A percentile compares a stretch with the other conserved stretches of the same genome.
Conservation (phyloP, 2,329 filamentous ascomycete genomes). For the Achaetomium macrosporum region DNA sequence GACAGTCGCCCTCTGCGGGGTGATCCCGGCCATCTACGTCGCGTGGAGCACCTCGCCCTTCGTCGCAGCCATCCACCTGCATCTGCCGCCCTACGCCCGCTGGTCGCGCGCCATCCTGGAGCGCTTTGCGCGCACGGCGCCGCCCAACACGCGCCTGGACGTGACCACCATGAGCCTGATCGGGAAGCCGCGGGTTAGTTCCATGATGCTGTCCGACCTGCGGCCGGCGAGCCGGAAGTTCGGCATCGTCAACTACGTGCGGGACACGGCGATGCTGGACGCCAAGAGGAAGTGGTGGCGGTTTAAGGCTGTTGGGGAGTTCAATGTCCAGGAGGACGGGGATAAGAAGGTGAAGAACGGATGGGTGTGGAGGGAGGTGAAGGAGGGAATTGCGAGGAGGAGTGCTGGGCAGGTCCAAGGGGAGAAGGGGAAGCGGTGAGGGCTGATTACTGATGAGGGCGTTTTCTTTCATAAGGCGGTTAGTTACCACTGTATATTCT, state of each 20-base stretch:
- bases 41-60: constrained; percentile 62
- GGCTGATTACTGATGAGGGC: too few relatives aligned
- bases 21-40: constrained; percentile 60
- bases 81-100: constrained; percentile 60
- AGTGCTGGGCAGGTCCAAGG: not conserved
- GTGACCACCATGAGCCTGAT: constrained; percentile 52
- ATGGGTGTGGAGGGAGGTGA: constrained; percentile 35
- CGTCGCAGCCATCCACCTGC: constrained; percentile 65
- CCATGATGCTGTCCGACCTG: constrained; percentile 32
- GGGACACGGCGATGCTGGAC: constrained; percentile 25
- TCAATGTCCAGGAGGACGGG: constrained; percentile 30
- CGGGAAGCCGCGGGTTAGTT: constrained; percentile 44
- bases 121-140: constrained; percentile 46
- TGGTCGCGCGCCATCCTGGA: constrained; percentile 50
- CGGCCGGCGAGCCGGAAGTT: constrained; percentile 26
- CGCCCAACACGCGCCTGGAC: constrained; percentile 41
- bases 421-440: not conserved
- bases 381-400: constrained; percentile 23
- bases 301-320: constrained; percentile 33
- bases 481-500: not conserved
- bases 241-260: constrained; percentile 36
- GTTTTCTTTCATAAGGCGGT: not conserved
- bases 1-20: constrained; percentile 52
- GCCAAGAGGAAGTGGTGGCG: constrained; percentile 32
- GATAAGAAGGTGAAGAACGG: constrained; percentile 24